A percentile compares a stretch with the other conserved stretches of the same genome.
phyloP scores from a whole-genome alignment of 352 stramenopile genomes.

The Globisporangium cylindrosporum region DNA sequence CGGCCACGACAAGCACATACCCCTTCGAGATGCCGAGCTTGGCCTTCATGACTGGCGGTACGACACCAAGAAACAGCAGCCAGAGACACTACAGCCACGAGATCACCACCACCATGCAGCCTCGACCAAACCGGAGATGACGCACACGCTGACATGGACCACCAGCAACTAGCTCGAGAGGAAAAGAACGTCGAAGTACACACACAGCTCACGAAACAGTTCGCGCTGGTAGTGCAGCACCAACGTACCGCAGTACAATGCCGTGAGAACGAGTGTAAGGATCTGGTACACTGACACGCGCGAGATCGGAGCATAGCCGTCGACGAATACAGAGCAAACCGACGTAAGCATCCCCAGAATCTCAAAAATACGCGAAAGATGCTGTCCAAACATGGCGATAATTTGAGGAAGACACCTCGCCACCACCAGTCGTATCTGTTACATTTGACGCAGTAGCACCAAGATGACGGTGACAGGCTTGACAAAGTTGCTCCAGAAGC shows the following conservation, averaged over 20 bases:
- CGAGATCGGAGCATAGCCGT: background rate
- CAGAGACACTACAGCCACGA: slow-evolving; percentile 23
- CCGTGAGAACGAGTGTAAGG: background rate
- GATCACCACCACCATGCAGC: background rate
- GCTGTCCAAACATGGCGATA: background rate
- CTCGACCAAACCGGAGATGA: slow-evolving; percentile 18
- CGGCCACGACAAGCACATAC: slow-evolving; percentile 4
- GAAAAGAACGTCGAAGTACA: slow-evolving; percentile 31
- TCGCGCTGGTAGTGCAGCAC: slow-evolving; percentile 10
- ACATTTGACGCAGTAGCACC: background rate
- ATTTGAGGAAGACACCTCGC: background rate
- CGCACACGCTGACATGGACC: slow-evolving; percentile 19
- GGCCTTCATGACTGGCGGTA: slow-evolving; percentile 17
- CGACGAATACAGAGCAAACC: background rate
- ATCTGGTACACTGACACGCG: background rate
- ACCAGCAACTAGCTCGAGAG: slow-evolving; percentile 21
- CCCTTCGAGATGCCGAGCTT: slow-evolving; percentile 7
- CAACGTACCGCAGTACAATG: background rate
- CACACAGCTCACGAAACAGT: slow-evolving; percentile 8
- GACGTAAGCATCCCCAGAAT: background rate
- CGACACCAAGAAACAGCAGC: slow-evolving; percentile 21
- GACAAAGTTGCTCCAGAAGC: background rate
- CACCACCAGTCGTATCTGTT: background rate
- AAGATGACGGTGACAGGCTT: background rate
- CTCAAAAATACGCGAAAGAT: background rate